A percentile compares a stretch with the other conserved stretches of the same genome.
phyloP scores from a whole-genome alignment of 345 rosid species.

The Lagerstroemia speciosa region DNA sequence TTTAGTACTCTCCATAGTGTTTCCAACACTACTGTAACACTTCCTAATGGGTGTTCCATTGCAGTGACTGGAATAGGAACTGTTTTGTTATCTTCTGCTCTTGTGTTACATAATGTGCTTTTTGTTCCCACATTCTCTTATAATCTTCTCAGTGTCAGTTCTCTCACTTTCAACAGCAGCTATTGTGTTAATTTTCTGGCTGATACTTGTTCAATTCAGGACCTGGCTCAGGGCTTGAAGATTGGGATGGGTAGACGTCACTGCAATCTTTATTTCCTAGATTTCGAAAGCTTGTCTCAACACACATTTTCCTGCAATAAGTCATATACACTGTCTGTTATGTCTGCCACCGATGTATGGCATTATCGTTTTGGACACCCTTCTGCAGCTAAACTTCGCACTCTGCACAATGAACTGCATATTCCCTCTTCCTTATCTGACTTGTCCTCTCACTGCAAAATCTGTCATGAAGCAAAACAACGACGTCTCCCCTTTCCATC shows the following conservation, averaged over 20 bases:
- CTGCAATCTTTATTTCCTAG: not conserved
- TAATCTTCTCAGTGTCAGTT: not conserved
- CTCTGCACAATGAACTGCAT: not conserved
- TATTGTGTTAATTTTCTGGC: not conserved
- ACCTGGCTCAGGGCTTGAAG: not conserved
- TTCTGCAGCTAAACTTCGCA: not conserved
- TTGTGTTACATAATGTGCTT: not conserved
- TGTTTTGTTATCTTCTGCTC: not conserved
- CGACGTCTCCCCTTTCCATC: not conserved
- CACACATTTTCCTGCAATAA: no score
- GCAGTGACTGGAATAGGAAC: no score
- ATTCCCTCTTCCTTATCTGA: not conserved
- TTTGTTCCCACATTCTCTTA: not conserved
- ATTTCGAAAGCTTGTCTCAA: no score
- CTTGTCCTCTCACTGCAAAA: not conserved
- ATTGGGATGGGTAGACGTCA: not conserved
- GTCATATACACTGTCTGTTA: not conserved
- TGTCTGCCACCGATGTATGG: not conserved
- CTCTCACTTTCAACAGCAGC: not conserved
- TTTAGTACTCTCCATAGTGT: no score
- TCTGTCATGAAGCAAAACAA: not conserved
- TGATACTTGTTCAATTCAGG: not conserved
- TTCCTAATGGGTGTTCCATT: no score
- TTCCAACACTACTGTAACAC: no score
- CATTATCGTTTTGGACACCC: not conserved